Evolutionary conservation across 2,329 filamentous ascomycete species (phyloP), one percentile per base, ranked within the genome.

Genomic region (Coleophoma cylindrospora): DNA sequence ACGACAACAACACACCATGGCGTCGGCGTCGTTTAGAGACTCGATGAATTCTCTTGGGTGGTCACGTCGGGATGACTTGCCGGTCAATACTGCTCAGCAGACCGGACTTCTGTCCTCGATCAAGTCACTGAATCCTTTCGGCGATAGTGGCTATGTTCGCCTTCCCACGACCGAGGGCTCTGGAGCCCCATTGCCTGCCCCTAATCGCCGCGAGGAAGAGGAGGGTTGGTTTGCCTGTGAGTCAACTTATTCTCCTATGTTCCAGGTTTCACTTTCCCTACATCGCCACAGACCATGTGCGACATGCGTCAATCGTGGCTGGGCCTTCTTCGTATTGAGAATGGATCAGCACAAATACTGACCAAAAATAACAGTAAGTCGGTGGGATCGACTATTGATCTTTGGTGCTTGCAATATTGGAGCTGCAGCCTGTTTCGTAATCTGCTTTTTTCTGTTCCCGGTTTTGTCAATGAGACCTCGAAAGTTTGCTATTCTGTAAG

Each of bases 401-500:
- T 99, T 99, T 71, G 86, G 81, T 57, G 90, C 86, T 65, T 95
- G 92, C 74, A 95, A 96, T 71, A 70, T 96, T 61, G 91, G 87
- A 54, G 91, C 94, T 56, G 77, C 90, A 57, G 89, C 88, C 59
- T 92, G 95, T 75, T 97, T 99, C 75, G 83, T 95, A 67, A 83
- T 95, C 62, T 91, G 89, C 76, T 95, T 97, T 74, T 86, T 86
- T 61, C 76, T 97, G 50, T 92, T 95, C 73, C 91, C 91, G 49
- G 78, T 91, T 53, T 79, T 96, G 59, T 80, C 88, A 58, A 70
- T 90, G 57, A 84, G 80, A 67, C 91, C 92, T 60, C 83, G 88
- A 71, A 99, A 97, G 77, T 96, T 99, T 76, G 91, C 92, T 49
- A 91, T 95, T 58, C 70, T 97, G 94, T 97, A 84, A 87, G 92